These are phyloP conservation scores for Cyclotella distinguenda DNA, from an alignment of 108 stramenopile genomes.

Conservation along the genomic window DNA sequence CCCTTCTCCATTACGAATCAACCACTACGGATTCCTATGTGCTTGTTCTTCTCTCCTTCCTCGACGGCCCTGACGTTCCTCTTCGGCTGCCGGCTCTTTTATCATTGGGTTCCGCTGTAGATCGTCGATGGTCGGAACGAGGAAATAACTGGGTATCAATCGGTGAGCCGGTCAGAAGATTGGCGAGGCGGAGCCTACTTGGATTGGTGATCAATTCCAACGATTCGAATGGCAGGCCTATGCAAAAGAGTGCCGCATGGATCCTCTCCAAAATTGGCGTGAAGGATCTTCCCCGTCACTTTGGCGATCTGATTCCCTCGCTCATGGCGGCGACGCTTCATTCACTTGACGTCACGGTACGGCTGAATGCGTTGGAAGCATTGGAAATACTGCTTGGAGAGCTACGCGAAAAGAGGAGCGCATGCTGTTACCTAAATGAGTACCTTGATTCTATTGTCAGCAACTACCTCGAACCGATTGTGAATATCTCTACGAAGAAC, in stretches of 20 bases:
- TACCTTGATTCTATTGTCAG: constrained; percentile 23
- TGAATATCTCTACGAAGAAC: too few species aligned
- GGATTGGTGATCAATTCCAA: constrained; percentile 11
- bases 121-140: constrained; percentile 41
- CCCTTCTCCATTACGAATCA: constrained; percentile 25
- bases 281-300: constrained; percentile 41
- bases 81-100: constrained; percentile 35
- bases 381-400: constrained; percentile 25
- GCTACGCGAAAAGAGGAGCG: constrained; percentile 25
- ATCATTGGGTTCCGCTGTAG: constrained; percentile 28
- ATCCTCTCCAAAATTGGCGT: constrained; percentile 30
- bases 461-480: background rate
- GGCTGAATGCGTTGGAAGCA: constrained; percentile 24
- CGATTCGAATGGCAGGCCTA: background rate
- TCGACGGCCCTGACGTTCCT: background rate
- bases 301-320: constrained; percentile 39
- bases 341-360: constrained; percentile 4
- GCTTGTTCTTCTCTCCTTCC: constrained; percentile 2
- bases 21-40: constrained; percentile 21
- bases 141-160: constrained; percentile 14
- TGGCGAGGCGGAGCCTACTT: constrained; percentile 14
- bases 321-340: constrained; percentile 12
- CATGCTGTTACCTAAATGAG: constrained; percentile 37
- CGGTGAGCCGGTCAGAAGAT: constrained; percentile 27
- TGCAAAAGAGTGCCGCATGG: constrained; percentile 28